Base-by-base conservation (phyloP, 208 protist genomes). In the Trypanosoma brucei region DNA sequence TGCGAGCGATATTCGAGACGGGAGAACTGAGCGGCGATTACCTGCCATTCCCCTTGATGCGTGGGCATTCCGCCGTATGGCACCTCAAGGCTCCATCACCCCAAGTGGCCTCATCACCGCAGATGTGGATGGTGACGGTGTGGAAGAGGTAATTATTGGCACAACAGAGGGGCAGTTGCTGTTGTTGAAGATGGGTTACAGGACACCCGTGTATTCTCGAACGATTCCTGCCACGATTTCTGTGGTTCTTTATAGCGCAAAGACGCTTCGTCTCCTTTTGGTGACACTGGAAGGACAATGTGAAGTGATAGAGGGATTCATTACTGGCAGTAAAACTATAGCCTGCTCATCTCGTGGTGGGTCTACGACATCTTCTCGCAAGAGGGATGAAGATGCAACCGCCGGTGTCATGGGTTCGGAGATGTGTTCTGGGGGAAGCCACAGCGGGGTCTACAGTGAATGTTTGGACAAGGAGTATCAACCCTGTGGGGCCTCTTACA, bases 201-300 rank as follows among this genome's bases (percentile, higher is more conserved):
- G 86, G 6, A 59, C 63, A 1, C 84, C 85, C 7, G 59, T 92
- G 38, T 89, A 87, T 55, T 59, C 76, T 36, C 78, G 81, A 45
- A 72, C 68, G 3, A 9, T 96, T 22, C 62, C 83, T 13, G 90
- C 86, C 3, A 96, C 90, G 42, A 92, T 96, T 49, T 86, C 86
- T 35, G 76, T 93, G 7, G 83, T 96, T 31, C 67, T 96, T 9
- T 92, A 92, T 75, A 79, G 79, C 11, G 62, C 60, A 3, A 31
- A 54, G 4, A 49, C 64, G 36, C 68, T 62, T 14, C 69, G 78
- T 7, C 76, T 96, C 7, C 77, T 96, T 37, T 46, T 96, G 35
- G 65, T 92, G 22, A 93, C 90, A 22, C 81, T 96, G 33, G 90
- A 96, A 51, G 90, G 90, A 0, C 86, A 91, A 62, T 96, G 90